These are phyloP conservation scores for Lactarius sp. DNA, from an alignment of 768 basidiomycete genomes.

Conservation along the genomic window DNA sequence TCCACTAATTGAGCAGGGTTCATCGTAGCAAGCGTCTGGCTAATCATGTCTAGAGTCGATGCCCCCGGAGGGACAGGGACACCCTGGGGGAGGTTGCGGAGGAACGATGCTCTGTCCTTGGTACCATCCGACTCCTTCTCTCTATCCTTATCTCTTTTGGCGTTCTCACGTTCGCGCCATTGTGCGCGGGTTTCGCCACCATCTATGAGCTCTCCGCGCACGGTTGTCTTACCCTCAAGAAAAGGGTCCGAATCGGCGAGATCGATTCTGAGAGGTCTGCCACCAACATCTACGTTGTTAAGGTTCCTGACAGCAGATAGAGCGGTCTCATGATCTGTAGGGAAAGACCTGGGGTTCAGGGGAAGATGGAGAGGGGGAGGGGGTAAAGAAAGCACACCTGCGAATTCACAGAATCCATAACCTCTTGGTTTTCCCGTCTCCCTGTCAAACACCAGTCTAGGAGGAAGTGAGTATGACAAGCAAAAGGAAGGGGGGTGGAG, in stretches of 20 bases:
- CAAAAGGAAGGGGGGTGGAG: background rate
- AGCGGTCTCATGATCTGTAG: slow-evolving; percentile 90
- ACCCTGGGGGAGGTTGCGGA: slow-evolving; percentile 70
- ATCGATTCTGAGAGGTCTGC: slow-evolving; percentile 90
- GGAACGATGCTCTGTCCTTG: slow-evolving; percentile 42
- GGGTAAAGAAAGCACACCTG: slow-evolving; percentile 45
- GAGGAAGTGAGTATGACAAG: background rate
- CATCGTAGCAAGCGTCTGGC: slow-evolving; percentile 78
- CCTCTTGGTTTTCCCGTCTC: slow-evolving; percentile 94
- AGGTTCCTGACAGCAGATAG: slow-evolving; percentile 93
- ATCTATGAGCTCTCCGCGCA: slow-evolving; percentile 76
- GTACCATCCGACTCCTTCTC: slow-evolving; percentile 31
- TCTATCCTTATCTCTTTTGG: slow-evolving; percentile 7
- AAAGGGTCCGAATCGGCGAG: slow-evolving; percentile 91
- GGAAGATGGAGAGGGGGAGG: background rate
- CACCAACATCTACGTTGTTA: slow-evolving; percentile 88
- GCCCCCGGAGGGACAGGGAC: slow-evolving; percentile 66
- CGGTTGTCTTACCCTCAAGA: slow-evolving; percentile 85
- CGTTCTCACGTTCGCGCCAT: slow-evolving; percentile 46
- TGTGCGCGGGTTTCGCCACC: slow-evolving; percentile 54
- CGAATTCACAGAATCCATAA: slow-evolving; percentile 91
- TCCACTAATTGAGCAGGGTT: slow-evolving; percentile 83
- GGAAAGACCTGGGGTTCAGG: background rate
- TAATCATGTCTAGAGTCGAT: slow-evolving; percentile 77
- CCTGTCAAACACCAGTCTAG: slow-evolving; percentile 83